Base-by-base conservation (phyloP, 768 basidiomycete genomes). In the Kwoniella bestiolae region DNA sequence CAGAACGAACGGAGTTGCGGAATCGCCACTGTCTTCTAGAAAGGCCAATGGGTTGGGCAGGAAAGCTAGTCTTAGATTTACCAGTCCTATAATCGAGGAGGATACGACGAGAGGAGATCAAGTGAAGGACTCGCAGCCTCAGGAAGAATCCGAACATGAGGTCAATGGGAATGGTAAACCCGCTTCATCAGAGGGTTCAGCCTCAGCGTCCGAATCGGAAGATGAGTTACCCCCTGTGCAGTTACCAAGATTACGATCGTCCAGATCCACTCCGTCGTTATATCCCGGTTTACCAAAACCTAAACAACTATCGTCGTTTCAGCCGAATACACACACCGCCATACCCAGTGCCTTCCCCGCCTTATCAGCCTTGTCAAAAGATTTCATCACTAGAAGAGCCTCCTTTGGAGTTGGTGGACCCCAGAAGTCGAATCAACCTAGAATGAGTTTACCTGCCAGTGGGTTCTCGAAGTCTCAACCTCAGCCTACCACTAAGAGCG, bases 31-130 rank as follows among this genome's bases (percentile, higher is more conserved):
- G 25, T 52, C 34, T 11, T 52, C 44, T n/a, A 61, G 41, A 31
- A 59, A 45, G 47, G 31, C 34, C 8, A 45, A 25, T 28, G 45
- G 45, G 5, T 28, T 34, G 21, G 28, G 8, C n/a, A 18, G 53
- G 25, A 57, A 56, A 38, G 41, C 29, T 18, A 59, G 35, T 23
- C 25, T 59, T 41, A 65, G 53, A 25, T 34, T 50, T 26, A 51
- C 63, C 2, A 65, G 63, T 53, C 63, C 63, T 26, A 59, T 65
- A n/a, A 9, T 52, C 2, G 63, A 51, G 38, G 25, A 52, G 45
- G 61, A 56, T 14, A 35, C 31, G 31, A 38, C n/a, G 12, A 23
- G 28, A 41, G 23, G 8, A 23, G 50, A 28, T 31, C 5, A 53
- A 53, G 61, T 32, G 18, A 41, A 63, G 28, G 61, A 53, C 16